Conservation (phyloP, 176 grass and related monocot species). For the Bolboschoenus planiculmis region DNA sequence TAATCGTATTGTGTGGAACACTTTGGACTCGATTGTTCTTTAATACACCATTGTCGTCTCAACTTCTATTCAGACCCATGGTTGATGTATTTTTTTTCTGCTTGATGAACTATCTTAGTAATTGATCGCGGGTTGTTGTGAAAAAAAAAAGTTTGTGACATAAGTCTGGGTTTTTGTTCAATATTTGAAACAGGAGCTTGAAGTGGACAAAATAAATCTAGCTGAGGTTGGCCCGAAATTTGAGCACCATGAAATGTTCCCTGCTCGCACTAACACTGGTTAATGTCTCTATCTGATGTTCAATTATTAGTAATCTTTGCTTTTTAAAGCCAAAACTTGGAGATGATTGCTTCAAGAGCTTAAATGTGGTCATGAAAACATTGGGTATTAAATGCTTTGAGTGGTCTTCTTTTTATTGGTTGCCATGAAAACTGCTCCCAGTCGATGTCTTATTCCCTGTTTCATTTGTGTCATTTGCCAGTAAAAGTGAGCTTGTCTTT, state of each 20-base stretch:
- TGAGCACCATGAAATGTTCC: conserved; percentile 98
- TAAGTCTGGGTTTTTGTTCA: neutral
- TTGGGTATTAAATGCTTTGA: neutral
- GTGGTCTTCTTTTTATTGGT: neutral
- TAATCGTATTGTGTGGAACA: neutral
- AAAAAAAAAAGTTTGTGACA: neutral
- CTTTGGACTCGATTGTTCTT: neutral
- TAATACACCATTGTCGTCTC: neutral
- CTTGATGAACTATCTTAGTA: neutral
- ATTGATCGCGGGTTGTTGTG: neutral
- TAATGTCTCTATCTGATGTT: conserved; percentile 24
- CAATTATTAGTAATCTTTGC: conserved; percentile 21
- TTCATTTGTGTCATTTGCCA: neutral
- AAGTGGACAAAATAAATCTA: conserved; percentile 76
- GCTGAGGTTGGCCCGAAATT: conserved; percentile 82
- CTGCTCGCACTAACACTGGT: conserved; percentile 92
- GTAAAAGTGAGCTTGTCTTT: neutral
- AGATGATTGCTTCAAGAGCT: neutral
- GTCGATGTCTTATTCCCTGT: neutral
- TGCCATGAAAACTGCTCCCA: neutral
- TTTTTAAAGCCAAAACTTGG: conserved; percentile 4
- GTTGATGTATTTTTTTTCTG: neutral
- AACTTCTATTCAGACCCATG: neutral
- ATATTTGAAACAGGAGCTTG: conserved; percentile 36
- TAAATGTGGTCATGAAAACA: neutral